Percentiles rank a stretch among this genome's conserved stretches.
phyloP scores from a whole-genome alignment of 1,284 basidiomycete genomes.

The Cryptococcus depauperatus region DNA sequence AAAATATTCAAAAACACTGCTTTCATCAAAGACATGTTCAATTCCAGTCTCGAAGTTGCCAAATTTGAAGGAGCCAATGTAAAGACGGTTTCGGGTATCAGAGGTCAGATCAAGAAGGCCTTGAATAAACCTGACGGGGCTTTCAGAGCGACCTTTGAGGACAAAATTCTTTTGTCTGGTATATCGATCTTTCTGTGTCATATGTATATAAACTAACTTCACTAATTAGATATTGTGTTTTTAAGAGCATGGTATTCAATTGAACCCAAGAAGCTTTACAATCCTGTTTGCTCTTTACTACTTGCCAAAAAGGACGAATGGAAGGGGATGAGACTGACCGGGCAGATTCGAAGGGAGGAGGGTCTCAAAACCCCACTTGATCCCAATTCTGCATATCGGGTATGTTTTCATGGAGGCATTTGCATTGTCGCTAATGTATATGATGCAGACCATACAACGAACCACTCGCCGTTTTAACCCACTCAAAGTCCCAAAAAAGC shows the following conservation, averaged over 20 bases:
- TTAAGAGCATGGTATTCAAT: constrained; percentile 95
- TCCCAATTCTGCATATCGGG: constrained; percentile 83
- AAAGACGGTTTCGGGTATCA: constrained; percentile 87
- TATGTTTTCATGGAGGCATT: constrained; percentile 31
- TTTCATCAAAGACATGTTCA: constrained; percentile 98
- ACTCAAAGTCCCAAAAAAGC: constrained; percentile 76
- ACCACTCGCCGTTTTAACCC: constrained; percentile 81
- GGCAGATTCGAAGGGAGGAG: constrained; percentile 78
- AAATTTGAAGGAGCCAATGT: constrained; percentile 98
- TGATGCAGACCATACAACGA: constrained; percentile 57
- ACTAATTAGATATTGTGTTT: constrained; percentile 77
- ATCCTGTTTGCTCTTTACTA: constrained; percentile 86
- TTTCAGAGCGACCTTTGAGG: constrained; percentile 94
- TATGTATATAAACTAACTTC: constrained; percentile 1
- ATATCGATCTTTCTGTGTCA: constrained; percentile 37
- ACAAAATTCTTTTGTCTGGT: constrained; percentile 95
- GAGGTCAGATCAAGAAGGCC: constrained; percentile 95
- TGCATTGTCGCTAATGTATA: not conserved
- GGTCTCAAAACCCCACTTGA: constrained; percentile 72
- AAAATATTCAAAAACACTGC: constrained; percentile 99
- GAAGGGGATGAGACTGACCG: constrained; percentile 92
- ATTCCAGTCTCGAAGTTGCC: constrained; percentile 81
- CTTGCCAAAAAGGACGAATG: constrained; percentile 69
- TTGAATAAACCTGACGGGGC: constrained; percentile 87
- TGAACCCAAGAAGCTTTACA: constrained; percentile 91